Conservation (phyloP, 208 protist species). For the Naegleria lovaniensis region DNA sequence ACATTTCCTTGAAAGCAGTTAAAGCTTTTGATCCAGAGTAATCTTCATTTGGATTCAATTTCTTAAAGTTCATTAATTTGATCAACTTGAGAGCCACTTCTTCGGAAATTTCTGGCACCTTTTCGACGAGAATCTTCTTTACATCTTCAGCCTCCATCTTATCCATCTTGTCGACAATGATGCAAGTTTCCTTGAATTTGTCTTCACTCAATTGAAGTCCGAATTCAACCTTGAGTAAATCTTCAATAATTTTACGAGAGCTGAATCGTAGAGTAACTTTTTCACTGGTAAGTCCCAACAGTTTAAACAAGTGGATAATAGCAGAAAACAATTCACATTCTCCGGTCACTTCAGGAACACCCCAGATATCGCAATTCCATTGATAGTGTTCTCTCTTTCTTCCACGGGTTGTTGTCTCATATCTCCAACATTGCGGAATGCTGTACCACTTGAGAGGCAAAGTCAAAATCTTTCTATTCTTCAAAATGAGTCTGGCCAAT, state of each 20-base stretch:
- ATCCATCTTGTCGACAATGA: conserved; percentile 90
- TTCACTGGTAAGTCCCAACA: conserved; percentile 62
- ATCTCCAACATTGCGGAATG: conserved; percentile 90
- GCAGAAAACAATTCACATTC: conserved; percentile 85
- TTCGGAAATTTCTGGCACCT: neutral
- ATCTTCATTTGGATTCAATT: neutral
- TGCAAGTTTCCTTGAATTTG: conserved; percentile 77
- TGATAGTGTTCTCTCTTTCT: conserved; percentile 89
- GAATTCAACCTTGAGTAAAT: conserved; percentile 51
- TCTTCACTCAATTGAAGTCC: conserved; percentile 62
- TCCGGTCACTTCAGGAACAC: conserved; percentile 71
- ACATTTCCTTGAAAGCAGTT: neutral
- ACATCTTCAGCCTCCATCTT: conserved; percentile 67
- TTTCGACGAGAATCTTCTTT: neutral
- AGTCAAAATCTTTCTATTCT: conserved; percentile 70
- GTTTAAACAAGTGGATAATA: conserved; percentile 56
- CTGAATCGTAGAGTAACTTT: conserved; percentile 84
- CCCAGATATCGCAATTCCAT: conserved; percentile 94
- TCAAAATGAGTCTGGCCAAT: conserved; percentile 76
- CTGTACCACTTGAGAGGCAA: conserved; percentile 88
- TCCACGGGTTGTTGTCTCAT: conserved; percentile 84
- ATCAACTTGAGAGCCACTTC: neutral
- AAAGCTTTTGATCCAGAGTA: neutral
- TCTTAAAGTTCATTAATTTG: neutral
- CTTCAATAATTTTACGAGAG: conserved; percentile 76